phyloP scores from a whole-genome alignment of 768 basidiomycete species.

The Lactarius hengduanensis region DNA sequence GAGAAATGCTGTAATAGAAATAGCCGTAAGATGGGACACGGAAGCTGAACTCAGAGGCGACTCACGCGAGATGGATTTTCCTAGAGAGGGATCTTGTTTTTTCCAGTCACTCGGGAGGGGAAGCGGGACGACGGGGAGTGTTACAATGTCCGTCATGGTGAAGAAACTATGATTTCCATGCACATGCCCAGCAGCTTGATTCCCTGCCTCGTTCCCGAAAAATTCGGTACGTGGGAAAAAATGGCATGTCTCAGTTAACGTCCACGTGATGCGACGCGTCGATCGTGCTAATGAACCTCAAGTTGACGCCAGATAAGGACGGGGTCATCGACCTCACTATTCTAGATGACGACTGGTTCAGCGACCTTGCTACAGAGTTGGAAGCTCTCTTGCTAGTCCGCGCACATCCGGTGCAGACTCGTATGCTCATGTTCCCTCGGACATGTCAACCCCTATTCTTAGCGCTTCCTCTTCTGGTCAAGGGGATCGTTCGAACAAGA shows the following conservation, averaged over 20 bases:
- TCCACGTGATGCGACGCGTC: constrained; percentile 22
- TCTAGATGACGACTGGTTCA: constrained; percentile 18
- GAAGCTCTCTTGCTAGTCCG: background rate
- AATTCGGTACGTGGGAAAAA: constrained; percentile 26
- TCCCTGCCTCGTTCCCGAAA: constrained; percentile 17
- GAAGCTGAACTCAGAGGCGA: constrained; percentile 27
- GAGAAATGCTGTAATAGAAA: constrained; percentile 37
- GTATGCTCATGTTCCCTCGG: background rate
- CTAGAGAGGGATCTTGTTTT: constrained; percentile 39
- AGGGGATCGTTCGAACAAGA: constrained; percentile 5
- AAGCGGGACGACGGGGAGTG: constrained; percentile 42
- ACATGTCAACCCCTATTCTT: background rate
- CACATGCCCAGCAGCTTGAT: constrained; percentile 3
- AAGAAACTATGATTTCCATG: constrained; percentile 8
- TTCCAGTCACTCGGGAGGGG: constrained; percentile 48
- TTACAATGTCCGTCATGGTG: constrained; percentile 31
- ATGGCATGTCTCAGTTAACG: background rate
- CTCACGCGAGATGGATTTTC: constrained; percentile 38
- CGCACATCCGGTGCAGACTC: background rate
- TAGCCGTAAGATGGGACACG: constrained; percentile 7
- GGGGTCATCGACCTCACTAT: constrained; percentile 28
- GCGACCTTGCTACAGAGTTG: constrained; percentile 20
- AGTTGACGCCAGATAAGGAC: constrained; percentile 14
- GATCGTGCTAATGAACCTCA: background rate
- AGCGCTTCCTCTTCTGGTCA: constrained; percentile 5